Evolutionary conservation across 2,329 filamentous ascomycete species (phyloP).

Genomic region (Stagonosporopsis chrysanthemi): DNA sequence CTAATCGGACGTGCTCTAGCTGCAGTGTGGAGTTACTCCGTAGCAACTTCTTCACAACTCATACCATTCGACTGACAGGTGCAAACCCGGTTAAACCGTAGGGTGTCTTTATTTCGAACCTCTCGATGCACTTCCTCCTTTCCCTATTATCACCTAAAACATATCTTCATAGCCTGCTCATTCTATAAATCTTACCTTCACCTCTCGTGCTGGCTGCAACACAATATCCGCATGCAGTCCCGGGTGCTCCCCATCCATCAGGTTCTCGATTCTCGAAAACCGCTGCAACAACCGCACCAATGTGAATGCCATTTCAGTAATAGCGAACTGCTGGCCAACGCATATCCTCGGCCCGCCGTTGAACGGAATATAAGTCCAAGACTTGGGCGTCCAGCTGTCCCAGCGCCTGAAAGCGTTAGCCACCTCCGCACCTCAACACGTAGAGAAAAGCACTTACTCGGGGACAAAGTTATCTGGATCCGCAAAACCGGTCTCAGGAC

Average conservation of each 20-base stretch:
- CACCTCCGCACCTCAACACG: neutral
- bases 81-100: neutral
- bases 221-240: constrained; percentile 58
- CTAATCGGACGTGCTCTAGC: too few relatives aligned
- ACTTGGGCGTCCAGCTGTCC: constrained; percentile 58
- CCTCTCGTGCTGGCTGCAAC: constrained; percentile 53
- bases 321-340: constrained; percentile 60
- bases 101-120: neutral
- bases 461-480: constrained; percentile 54
- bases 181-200: constrained; percentile 40
- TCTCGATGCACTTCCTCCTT: too few relatives aligned
- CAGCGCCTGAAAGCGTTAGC: constrained; percentile 44
- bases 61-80: neutral
- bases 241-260: constrained; percentile 47
- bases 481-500: constrained; percentile 49
- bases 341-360: constrained; percentile 60
- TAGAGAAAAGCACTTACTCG: constrained; percentile 38
- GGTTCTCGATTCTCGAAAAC: constrained; percentile 53
- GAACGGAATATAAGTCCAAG: constrained; percentile 59
- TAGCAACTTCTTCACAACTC: too few relatives aligned
- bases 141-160: neutral
- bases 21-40: too few relatives aligned
- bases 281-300: constrained; percentile 56
- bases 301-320: constrained; percentile 60
- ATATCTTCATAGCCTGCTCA: neutral